phyloP scores from a whole-genome alignment of 202 grass and related monocot species.

The Schoenoplectus triqueter region DNA sequence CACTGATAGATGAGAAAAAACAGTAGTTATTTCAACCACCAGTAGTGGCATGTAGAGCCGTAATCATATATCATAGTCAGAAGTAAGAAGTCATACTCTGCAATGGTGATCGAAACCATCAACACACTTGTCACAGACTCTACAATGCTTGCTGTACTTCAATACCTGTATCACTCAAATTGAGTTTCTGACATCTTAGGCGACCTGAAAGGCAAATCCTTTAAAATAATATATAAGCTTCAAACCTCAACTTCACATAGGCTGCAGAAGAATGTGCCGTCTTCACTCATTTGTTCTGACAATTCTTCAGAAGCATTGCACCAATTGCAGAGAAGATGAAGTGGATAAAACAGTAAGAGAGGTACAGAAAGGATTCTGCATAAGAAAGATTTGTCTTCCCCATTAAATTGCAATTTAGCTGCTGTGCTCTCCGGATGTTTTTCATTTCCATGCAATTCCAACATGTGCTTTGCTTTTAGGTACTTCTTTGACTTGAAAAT shows the following conservation, averaged over 20 bases:
- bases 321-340: conserved; percentile 53
- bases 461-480: conserved; percentile 43
- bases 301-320: conserved; percentile 48
- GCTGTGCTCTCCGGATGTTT: conserved; percentile 38
- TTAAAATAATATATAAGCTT: conserved; percentile 1
- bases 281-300: conserved; percentile 75
- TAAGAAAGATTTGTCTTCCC: conserved; percentile 52
- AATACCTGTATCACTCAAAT: conserved; percentile 55
- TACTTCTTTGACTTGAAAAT: conserved; percentile 65
- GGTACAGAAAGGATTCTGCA: conserved; percentile 45
- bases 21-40: conserved; percentile 7
- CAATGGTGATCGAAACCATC: conserved; percentile 99
- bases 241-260: conserved; percentile 93
- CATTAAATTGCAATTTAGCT: conserved; percentile 45
- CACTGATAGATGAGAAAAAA: conserved; percentile 53
- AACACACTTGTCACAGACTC: conserved; percentile 98
- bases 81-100: conserved; percentile 54
- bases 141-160: conserved; percentile 97
- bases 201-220: not conserved
- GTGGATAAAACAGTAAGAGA: conserved; percentile 56
- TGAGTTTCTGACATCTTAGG: not conserved
- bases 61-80: conserved; percentile 23
- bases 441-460: conserved; percentile 44
- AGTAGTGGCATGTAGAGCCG: not conserved
- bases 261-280: conserved; percentile 97